phyloP scores from a whole-genome alignment of 768 basidiomycete species.

The Boletus reticulatus region DNA sequence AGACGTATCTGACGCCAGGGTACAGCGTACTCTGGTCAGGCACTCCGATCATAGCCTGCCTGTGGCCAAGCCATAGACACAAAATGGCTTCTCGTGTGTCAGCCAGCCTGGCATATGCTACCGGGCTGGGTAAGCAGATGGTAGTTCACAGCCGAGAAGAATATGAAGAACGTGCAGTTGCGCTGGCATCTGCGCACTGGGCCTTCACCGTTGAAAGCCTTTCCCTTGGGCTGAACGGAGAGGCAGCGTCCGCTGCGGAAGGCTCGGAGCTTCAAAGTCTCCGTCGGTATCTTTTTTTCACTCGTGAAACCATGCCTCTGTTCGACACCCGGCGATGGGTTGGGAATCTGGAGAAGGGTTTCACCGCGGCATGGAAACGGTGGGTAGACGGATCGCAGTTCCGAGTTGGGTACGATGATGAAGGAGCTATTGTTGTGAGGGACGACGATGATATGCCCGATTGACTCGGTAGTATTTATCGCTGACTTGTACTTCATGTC shows the following conservation, averaged over 20 bases:
- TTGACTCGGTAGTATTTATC: background rate
- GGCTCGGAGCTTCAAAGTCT: slow-evolving; percentile 39
- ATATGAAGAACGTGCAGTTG: slow-evolving; percentile 46
- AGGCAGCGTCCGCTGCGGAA: background rate
- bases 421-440: slow-evolving; percentile 29
- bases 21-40: slow-evolving; percentile 49
- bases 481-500: background rate
- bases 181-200: slow-evolving; percentile 33
- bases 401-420: slow-evolving; percentile 29
- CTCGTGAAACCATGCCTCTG: slow-evolving; percentile 41
- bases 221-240: background rate
- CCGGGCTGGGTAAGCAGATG: slow-evolving; percentile 48
- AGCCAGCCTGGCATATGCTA: slow-evolving; percentile 46
- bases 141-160: slow-evolving; percentile 41
- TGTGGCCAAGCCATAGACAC: slow-evolving; percentile 42
- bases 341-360: slow-evolving; percentile 45
- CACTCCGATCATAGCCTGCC: slow-evolving; percentile 47
- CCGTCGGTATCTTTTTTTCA: slow-evolving; percentile 40
- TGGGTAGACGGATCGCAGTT: slow-evolving; percentile 45
- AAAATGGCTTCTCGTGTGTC: slow-evolving; percentile 54
- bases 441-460: slow-evolving; percentile 27
- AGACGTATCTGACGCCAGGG: slow-evolving; percentile 2
- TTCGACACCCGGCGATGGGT: slow-evolving; percentile 51
- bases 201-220: slow-evolving; percentile 12
- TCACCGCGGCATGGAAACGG: slow-evolving; percentile 42